These are phyloP conservation scores for Hygrophila difformis DNA, from an alignment of 257 asterid species.

Conservation along the genomic window DNA sequence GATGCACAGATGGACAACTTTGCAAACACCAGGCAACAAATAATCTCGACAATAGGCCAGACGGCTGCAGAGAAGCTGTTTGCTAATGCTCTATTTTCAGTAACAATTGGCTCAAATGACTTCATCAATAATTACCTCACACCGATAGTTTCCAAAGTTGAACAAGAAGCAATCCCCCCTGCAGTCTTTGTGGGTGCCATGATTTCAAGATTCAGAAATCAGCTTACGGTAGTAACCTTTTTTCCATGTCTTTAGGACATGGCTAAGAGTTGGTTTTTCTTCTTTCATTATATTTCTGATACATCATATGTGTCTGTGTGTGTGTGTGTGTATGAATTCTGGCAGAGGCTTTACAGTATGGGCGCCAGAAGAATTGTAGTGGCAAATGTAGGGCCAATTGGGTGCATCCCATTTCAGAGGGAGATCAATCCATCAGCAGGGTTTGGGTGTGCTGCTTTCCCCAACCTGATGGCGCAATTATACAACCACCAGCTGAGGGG, in stretches of 20 bases:
- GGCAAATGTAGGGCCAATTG: constrained; percentile 74
- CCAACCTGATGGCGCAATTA: constrained; percentile 52
- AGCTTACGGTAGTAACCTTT: constrained; percentile 44
- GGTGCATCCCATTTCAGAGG: constrained; percentile 74
- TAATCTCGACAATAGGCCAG: constrained; percentile 1
- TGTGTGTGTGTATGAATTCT: neutral
- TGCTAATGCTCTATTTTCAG: constrained; percentile 34
- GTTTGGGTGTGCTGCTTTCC: constrained; percentile 36
- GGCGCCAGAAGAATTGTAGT: constrained; percentile 48
- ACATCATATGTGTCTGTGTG: no score
- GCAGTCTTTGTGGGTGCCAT: constrained; percentile 40
- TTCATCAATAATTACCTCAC: constrained; percentile 81
- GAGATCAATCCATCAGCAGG: constrained; percentile 49
- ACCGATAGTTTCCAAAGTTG: constrained; percentile 64
- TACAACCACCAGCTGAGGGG: constrained; percentile 44
- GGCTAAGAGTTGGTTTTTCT: neutral
- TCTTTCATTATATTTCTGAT: no score
- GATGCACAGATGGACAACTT: constrained; percentile 37
- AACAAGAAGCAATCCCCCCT: constrained; percentile 52
- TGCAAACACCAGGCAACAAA: constrained; percentile 4
- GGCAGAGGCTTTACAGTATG: constrained; percentile 60
- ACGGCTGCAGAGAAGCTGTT: no score
- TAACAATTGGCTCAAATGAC: constrained; percentile 82
- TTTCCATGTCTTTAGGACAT: neutral
- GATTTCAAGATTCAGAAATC: constrained; percentile 46